Conservation (phyloP, 2,329 filamentous ascomycete genomes). For the Nemania sp. region DNA sequence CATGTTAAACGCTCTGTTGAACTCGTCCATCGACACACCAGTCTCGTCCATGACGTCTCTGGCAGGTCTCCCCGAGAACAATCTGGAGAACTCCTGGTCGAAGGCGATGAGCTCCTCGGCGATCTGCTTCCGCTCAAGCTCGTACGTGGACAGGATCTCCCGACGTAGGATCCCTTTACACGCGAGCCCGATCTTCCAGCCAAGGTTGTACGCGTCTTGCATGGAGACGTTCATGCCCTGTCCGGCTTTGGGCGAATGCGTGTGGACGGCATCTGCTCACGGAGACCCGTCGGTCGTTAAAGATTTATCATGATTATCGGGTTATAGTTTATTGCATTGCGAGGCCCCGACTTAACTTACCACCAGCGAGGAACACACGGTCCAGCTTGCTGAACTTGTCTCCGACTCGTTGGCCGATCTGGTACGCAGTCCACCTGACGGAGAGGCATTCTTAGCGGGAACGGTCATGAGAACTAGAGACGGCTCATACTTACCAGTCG, state of each 20-base stretch:
- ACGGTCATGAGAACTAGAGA: background rate
- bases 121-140: conserved; percentile 55
- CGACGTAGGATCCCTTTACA: conserved; percentile 41
- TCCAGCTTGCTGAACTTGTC: conserved; percentile 58
- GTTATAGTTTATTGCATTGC: too few relatives aligned
- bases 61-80: conserved; percentile 56
- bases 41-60: conserved; percentile 61
- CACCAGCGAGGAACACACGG: conserved; percentile 71
- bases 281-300: background rate
- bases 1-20: conserved; percentile 41
- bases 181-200: conserved; percentile 51
- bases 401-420: conserved; percentile 69
- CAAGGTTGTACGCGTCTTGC: conserved; percentile 65
- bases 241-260: conserved; percentile 72
- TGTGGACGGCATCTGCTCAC: conserved; percentile 67
- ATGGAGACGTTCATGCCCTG: conserved; percentile 69
- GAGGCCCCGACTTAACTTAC: too few relatives aligned
- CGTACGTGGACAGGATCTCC: conserved; percentile 48
- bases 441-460: background rate
- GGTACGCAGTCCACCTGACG: conserved; percentile 50
- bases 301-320: too few relatives aligned
- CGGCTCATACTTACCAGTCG: conserved; percentile 61
- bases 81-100: conserved; percentile 53
- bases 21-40: conserved; percentile 61
- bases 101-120: conserved; percentile 64